phyloP scores from a whole-genome alignment of 2,329 filamentous ascomycete genomes.

The Zalaria obscura region DNA sequence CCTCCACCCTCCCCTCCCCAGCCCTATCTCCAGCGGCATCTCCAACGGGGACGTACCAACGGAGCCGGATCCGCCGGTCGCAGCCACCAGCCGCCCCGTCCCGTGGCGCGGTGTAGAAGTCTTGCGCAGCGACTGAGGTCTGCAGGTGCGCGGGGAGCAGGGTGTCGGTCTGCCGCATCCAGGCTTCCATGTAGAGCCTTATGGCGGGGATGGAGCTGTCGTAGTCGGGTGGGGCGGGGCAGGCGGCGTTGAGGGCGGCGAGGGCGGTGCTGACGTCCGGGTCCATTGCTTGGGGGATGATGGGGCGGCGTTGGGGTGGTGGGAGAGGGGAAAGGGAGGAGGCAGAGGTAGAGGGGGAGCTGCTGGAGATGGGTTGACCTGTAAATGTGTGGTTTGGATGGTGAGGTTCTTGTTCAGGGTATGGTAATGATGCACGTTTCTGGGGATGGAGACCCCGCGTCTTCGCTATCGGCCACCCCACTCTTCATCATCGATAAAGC shows the following conservation, averaged over 20 bases:
- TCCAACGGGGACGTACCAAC: constrained; percentile 7
- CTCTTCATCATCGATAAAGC: too few species aligned
- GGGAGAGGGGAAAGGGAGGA: too few species aligned
- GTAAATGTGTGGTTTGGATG: too few species aligned
- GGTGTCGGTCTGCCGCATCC: constrained; percentile 2
- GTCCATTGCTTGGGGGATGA: not conserved
- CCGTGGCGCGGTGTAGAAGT: constrained; percentile 5
- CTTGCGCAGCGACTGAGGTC: constrained; percentile 6
- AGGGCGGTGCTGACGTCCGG: constrained; percentile 6
- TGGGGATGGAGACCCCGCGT: too few species aligned
- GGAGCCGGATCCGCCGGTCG: too few species aligned
- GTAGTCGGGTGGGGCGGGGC: constrained; percentile 4
- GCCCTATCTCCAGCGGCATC: constrained; percentile 5
- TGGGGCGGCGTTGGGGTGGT: too few species aligned
- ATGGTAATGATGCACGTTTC: too few species aligned
- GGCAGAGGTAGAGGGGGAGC: too few species aligned
- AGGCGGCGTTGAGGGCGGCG: constrained; percentile 3
- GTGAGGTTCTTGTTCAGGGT: too few species aligned
- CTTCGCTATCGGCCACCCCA: too few species aligned
- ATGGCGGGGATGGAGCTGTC: constrained; percentile 5
- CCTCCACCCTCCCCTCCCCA: constrained; percentile 4
- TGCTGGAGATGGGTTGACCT: too few species aligned
- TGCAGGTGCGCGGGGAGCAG: constrained; percentile 7
- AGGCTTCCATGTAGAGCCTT: constrained; percentile 4
- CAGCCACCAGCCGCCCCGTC: too few species aligned